A percentile compares a stretch with the other conserved stretches of the same genome.
phyloP scores from a whole-genome alignment of 305 asterid species.

The Fraxinus baroniana region DNA sequence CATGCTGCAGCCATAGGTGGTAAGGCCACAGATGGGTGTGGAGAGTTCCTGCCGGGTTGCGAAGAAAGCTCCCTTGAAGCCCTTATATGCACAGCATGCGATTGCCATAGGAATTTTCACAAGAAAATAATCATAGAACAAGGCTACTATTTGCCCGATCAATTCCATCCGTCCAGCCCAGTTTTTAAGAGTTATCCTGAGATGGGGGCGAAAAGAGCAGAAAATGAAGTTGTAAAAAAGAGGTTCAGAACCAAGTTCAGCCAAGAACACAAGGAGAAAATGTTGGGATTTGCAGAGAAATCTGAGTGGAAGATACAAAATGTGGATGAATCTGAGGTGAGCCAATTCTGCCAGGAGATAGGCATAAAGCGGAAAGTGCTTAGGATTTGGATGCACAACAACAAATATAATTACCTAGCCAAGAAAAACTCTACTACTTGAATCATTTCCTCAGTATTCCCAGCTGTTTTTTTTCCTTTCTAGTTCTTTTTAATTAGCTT shows the following conservation, averaged over 20 bases:
- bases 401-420: constrained; percentile 22
- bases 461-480: no score
- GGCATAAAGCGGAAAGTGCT: constrained; percentile 37
- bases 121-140: constrained; percentile 2
- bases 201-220: background rate
- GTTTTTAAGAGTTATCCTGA: background rate
- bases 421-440: background rate
- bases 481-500: no score
- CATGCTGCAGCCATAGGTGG: constrained; percentile 48
- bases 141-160: background rate
- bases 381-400: constrained; percentile 45
- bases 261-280: constrained; percentile 34
- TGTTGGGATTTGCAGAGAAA: constrained; percentile 32
- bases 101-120: constrained; percentile 56
- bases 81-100: constrained; percentile 47
- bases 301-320: constrained; percentile 33
- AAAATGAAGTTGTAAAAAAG: constrained; percentile 12
- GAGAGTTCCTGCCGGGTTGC: constrained; percentile 52
- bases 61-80: constrained; percentile 39
- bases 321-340: constrained; percentile 27
- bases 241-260: constrained; percentile 37
- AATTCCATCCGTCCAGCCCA: background rate
- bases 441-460: background rate
- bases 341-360: constrained; percentile 30
- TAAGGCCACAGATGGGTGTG: constrained; percentile 45